Base-by-base conservation (phyloP, 192 early-diverging fungal species). In the Rhizophagus sp. region DNA sequence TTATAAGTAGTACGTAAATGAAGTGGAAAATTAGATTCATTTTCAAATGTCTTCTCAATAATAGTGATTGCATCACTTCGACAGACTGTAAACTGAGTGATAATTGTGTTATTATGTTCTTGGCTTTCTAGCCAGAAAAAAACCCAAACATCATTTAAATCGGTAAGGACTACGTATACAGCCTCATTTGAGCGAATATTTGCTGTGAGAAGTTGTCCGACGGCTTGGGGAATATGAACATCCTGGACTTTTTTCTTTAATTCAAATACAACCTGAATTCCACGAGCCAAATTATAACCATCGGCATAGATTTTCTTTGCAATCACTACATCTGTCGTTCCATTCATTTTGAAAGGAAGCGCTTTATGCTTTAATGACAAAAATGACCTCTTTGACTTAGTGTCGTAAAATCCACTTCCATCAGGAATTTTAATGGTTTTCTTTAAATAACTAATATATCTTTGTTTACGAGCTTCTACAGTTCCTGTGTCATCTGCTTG, bases 121-220 rank as follows among this genome's bases (percentile, higher is more conserved):
- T 19, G 63, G 27, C 24, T 0, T 62, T 75, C 2, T 3, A 75
- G 3, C 74, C 74, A 75, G 74, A 75, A 75, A 34, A 75, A 75
- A 27, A 62, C 27, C 74, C 74, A 75, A 1, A 25, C 50, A 1
- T 75, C 74, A 2, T 52, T 22, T 52, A 75, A 75, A 62, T 75
- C n/a, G 24, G 74, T 75, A 75, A 75, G 50, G 6, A 75, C 34
- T 30, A 75, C 22, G 50, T 62, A 27, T 52, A 75, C 74, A 33
- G 36, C 30, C 19, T 75, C 49, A 0, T n/a, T 49, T 62, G 74
- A 75, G 62, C 10, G 34, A 75, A 75, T 75, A 62, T 75, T 75
- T 75, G 74, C 74, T 52, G 49, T 19, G 2, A 75, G 34, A 15
- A 75, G 74, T 34, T 75, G 50, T 62, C 30, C 44, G 36, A 75